Evolutionary conservation across 352 stramenopile genomes (phyloP), one percentile per base, ranked within the genome.

Genomic region (Phytopythium kandeliae): DNA sequence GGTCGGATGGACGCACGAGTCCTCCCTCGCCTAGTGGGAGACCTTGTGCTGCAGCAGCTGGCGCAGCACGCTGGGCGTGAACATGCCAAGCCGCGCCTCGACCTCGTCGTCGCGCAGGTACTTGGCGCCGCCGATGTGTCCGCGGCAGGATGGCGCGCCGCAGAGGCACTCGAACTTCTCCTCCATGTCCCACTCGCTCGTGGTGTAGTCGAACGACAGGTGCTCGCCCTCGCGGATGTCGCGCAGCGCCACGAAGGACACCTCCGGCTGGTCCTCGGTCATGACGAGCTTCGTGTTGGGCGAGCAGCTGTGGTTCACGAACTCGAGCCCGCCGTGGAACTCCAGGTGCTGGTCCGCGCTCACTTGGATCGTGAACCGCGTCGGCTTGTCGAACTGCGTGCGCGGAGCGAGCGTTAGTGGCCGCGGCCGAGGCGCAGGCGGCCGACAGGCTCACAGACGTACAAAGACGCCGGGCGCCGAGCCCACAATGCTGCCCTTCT

Each of bases 151-250:
- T 3, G 58, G 41, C 24, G 77, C 68, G 42, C 84, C 80, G 53
- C 86, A 96, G 35, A 72, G 72, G 61, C 86, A 96, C 49, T 83
- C 67, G 26, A 96, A 96, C 56, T 94, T 93, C 55, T 92, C 82
- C 54, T 96, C 82, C 86, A 96, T 96, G 65, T 96, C 84, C 86
- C 86, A 96, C 57, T 96, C 86, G 53, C 80, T 96, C 51, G 84
- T 93, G 49, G 77, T 76, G 70, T 96, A 96, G 67, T 96, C 86
- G 52, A 95, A 95, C 6, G 71, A 85, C 28, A 95, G 62, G 57
- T 90, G 73, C 48, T 92, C 78, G 35, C 79, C 64, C 25, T 91
- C 63, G 6, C 69, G 60, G 54, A 96, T 90, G 36, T 69, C 51
- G 31, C 87, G 82, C 44, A 79, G 87, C 1, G 85, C 82, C 6